These are phyloP conservation scores for Pseudocercospora fijiensis DNA, from an alignment of 2,329 filamentous ascomycete genomes.

Conservation along the genomic window DNA sequence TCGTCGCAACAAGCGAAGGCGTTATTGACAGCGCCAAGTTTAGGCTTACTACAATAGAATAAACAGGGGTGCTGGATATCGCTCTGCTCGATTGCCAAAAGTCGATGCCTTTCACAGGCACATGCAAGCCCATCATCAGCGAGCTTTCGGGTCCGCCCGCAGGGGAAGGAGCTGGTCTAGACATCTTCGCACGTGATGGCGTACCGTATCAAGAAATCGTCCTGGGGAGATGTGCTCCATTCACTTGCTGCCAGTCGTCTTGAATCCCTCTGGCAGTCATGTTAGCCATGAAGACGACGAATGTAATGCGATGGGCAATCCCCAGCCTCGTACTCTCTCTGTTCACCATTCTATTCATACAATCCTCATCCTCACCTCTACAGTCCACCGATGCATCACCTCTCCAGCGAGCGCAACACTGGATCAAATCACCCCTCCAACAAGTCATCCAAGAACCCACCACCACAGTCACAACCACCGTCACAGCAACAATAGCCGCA, in stretches of 20 bases:
- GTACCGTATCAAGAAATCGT: neutral
- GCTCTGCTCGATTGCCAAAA: neutral
- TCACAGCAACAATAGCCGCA: neutral
- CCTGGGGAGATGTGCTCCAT: neutral
- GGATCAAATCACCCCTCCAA: constrained; percentile 6
- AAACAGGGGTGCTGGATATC: neutral
- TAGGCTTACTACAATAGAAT: too few relatives aligned
- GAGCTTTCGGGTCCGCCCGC: neutral
- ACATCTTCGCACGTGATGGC: neutral
- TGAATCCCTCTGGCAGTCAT: neutral
- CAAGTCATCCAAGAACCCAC: neutral
- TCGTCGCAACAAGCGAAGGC: neutral
- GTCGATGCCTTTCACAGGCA: neutral
- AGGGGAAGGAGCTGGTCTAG: neutral
- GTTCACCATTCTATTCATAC: neutral
- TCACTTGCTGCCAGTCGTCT: neutral
- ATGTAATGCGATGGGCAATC: neutral
- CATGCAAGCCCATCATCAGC: neutral
- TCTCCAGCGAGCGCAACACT: neutral
- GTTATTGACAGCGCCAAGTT: too few relatives aligned
- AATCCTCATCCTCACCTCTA: neutral
- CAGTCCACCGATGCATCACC: neutral
- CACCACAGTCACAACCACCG: neutral
- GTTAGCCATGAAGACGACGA: constrained; percentile 2
- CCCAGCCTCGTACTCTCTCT: neutral